Base-by-base conservation (phyloP, 306 rosid species). In the Ormosia emarginata region DNA sequence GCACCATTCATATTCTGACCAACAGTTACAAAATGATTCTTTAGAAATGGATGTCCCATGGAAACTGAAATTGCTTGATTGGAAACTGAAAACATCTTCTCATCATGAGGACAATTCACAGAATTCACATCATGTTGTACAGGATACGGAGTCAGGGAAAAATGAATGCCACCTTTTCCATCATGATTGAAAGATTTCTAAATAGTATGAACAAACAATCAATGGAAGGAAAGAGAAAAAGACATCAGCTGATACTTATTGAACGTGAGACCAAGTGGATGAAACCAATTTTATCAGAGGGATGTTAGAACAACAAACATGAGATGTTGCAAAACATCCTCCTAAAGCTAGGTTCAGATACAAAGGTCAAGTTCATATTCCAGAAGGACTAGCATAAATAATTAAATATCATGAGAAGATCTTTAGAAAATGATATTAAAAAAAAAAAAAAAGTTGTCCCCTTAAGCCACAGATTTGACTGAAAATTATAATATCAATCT, bases 101-200 rank as follows among this genome's bases (percentile, higher is more conserved):
- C 47, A 14, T 88, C 90, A 58, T 85, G 88, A 85, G 93, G 84
- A 84, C 77, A 86, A 58, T 83, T 82, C 78, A 79, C 68, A 15
- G 84, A 79, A 84, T 83, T 82, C 86, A 90, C 71, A 84, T 88
- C 87, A 73, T 87, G 89, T 76, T 86, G 92, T 85, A 82, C 63
- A 87, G 86, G 91, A 80, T 87, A 87, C 39, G 92, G 85, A 81
- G 87, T 77, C 83, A 67, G 79, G 77, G 93, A 75, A 90, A 87
- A 86, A 50, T 87, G 91, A 93, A 81, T 18, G 65, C 94, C 92
- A 79, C 87, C 90, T 88, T 90, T 90, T 88, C 87, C 89, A 73
- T 89, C 84, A 59, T 82, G 94, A 82, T 87, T 87, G 89, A 90
- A 82, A 73, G 89, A 81, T 83, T 92, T 86, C 97, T 89, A 84